Evolutionary conservation across 805 yeast species (phyloP).

Genomic region (Wickerhamiella cacticola): DNA sequence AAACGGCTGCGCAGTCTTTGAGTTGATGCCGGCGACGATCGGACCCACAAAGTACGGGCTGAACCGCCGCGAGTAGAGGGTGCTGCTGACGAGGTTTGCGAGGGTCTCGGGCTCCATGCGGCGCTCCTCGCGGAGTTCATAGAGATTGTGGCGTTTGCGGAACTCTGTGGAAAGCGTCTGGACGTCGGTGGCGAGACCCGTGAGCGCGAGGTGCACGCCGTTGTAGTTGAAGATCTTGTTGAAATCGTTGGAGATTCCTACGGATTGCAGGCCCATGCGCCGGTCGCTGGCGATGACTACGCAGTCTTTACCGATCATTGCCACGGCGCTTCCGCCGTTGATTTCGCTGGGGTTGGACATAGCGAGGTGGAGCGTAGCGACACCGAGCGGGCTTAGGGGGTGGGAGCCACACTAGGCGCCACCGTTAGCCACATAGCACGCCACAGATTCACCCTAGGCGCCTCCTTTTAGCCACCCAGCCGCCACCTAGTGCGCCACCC

Average conservation of each 20-base stretch:
- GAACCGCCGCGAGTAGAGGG: conserved; percentile 74
- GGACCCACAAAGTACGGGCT: conserved; percentile 98
- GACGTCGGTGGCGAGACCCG: conserved; percentile 94
- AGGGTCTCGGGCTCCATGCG: conserved; percentile 85
- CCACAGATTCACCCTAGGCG: no score
- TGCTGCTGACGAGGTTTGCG: conserved; percentile 82
- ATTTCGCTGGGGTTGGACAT: conserved; percentile 32
- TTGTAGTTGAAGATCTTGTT: conserved; percentile 85
- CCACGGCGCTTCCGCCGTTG: conserved; percentile 85
- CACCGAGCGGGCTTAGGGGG: background rate
- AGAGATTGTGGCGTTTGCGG: conserved; percentile 74
- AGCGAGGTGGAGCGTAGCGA: background rate
- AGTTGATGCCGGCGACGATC: conserved; percentile 85
- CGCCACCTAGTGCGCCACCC: no score
- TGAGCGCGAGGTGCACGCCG: conserved; percentile 68
- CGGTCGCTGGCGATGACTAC: conserved; percentile 95
- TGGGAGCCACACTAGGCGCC: no score
- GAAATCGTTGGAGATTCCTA: conserved; percentile 84
- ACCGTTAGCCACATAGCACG: no score
- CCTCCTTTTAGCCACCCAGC: no score
- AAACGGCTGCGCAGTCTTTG: conserved; percentile 72
- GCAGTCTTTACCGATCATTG: conserved; percentile 98
- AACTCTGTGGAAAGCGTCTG: conserved; percentile 68
- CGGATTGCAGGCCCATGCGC: conserved; percentile 84
- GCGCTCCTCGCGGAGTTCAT: conserved; percentile 84